Conservation (phyloP, 2,329 filamentous ascomycete species). For the Corinectria fuckeliana region DNA sequence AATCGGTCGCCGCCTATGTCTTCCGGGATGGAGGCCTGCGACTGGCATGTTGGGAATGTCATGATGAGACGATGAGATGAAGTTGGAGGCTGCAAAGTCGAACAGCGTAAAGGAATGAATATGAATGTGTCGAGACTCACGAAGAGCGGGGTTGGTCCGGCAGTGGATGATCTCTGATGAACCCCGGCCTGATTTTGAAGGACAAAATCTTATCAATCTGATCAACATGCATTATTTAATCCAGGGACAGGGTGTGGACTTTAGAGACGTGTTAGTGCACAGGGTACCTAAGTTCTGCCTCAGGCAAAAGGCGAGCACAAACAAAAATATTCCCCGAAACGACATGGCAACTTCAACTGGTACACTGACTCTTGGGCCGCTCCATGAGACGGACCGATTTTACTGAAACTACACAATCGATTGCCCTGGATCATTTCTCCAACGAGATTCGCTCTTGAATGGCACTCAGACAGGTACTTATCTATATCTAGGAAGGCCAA, state of each 20-base stretch:
- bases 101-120: neutral
- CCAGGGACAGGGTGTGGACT: constrained; percentile 21
- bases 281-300: constrained; percentile 7
- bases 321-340: neutral
- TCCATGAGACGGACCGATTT: too few species aligned
- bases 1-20: too few species aligned
- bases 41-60: neutral
- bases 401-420: neutral
- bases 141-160: neutral
- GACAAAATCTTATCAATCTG: constrained; percentile 39
- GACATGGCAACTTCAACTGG: neutral
- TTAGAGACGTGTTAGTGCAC: constrained; percentile 3
- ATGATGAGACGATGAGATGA: too few species aligned
- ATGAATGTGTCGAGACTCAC: neutral
- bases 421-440: neutral
- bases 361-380: neutral
- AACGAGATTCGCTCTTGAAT: neutral
- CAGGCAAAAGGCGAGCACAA: neutral
- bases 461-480: too few species aligned
- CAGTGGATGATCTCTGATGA: neutral
- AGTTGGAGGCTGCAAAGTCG: too few species aligned
- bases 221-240: constrained; percentile 36
- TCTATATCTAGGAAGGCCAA: neutral
- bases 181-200: constrained; percentile 1
- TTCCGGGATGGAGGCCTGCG: neutral